These are phyloP conservation scores for Alternaria postmessia DNA, from an alignment of 2,329 filamentous ascomycete genomes.

Conservation along the genomic window DNA sequence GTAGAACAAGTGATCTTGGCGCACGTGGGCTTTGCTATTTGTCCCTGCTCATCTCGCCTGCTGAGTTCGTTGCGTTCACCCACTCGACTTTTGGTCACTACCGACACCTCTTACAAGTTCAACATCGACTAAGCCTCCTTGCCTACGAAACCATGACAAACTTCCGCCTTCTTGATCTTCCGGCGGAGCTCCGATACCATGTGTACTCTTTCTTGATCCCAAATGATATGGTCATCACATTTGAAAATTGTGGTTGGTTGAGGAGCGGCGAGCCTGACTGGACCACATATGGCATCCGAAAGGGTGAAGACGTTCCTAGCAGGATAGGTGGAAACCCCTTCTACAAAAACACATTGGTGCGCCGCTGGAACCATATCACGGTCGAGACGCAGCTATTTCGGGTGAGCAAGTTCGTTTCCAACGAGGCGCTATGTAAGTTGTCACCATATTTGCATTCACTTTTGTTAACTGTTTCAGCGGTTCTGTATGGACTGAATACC, in stretches of 20 bases:
- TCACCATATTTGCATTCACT: not conserved
- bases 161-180: constrained; percentile 26
- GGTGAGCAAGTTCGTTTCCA: constrained; percentile 26
- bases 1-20: too few species aligned
- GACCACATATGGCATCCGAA: not conserved
- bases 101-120: not conserved
- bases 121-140: not conserved
- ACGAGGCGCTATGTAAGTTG: constrained; percentile 25
- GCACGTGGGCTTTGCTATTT: too few species aligned
- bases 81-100: not conserved
- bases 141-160: not conserved
- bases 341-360: not conserved
- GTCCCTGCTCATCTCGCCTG: too few species aligned
- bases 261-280: not conserved
- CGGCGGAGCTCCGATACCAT: constrained; percentile 25
- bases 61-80: too few species aligned
- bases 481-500: constrained; percentile 33
- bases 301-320: not conserved
- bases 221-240: constrained; percentile 9
- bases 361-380: not conserved
- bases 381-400: constrained; percentile 22
- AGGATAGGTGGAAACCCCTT: not conserved
- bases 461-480: constrained; percentile 14
- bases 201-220: constrained; percentile 24
- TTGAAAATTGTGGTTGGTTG: not conserved